Evolutionary conservation across 306 rosid genomes (phyloP), one percentile per base, ranked within the genome.

Genomic region (Geum urbanum): DNA sequence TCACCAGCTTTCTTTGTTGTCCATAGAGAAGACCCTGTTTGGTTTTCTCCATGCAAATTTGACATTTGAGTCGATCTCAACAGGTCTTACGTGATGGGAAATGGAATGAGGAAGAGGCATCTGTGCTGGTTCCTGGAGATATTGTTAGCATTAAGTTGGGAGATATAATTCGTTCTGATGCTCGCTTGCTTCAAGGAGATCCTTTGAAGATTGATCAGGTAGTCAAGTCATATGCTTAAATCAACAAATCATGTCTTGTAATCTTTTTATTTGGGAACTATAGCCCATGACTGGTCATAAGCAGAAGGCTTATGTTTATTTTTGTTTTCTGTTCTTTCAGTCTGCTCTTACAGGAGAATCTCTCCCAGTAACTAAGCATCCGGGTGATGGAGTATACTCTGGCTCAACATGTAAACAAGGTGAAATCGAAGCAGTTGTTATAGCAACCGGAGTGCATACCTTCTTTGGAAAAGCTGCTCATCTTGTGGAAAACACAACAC

Each of bases 81-180:
- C 66, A 66, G 78, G 58, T 74, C 56, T 40, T 74, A 27, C 70
- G 78, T 0, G 72, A 66, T 66, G 78, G 72, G 14, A 67, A 66
- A 18, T 74, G 78, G 78, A 67, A 15, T 41, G 78, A 74, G 58
- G 63, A 66, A 74, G 78, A 74, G 13, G 78, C 78, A 35, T n/a
- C 72, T 54, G 58, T 66, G 53, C 63, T 74, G 54, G 78, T 66
- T 65, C 78, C 78, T 65, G 78, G 78, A 55, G 78, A 74, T 15
- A 74, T 74, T 6, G 27, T 74, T 11, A 74, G 67, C 41, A 74
- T 74, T 49, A 74, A 74, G 40, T 68, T 74, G 48, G 73, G 78
- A 37, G 78, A 74, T 66, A 66, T 74, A 6, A 74, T 74, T 60
- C 78, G 72, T 7, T 67, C 78, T 12, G 73, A 74, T 65, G 72